Evolutionary conservation across 257 asterid species (phyloP), one percentile per base, ranked within the genome.

Genomic region (Cynanchum wilfordii): DNA sequence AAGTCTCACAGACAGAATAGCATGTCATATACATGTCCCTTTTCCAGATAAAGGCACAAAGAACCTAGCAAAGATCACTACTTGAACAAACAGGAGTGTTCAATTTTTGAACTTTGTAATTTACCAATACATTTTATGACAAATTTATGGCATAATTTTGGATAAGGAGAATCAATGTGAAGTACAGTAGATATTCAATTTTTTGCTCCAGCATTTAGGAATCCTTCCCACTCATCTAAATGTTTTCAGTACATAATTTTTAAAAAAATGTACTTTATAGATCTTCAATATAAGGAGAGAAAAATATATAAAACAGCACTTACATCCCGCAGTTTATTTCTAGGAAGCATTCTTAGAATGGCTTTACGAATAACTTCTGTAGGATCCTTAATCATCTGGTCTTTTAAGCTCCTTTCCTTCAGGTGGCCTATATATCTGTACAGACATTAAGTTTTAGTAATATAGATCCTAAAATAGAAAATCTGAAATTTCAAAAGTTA

Each of bases 361-460:
- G 99, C 99, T 85, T 94, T 94, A 52, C 97, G 96, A 51, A 94
- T 94, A 66, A 94, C 99, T 85, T 91, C 99, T 13, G 99, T 89
- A 40, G 99, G 99, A 83, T 94, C 99, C 86, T 84, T 91, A 27
- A 89, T 95, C 97, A 94, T 87, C 90, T 91, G 99, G 81, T 94
- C 99, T 81, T 91, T 94, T 84, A 93, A 86, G 79, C 85, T 93
- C 88, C 97, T 88, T 78, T 94, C 95, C 89, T 94, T 94, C 24
- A 94, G 93, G 84, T 94, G 89, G 79, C 99, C 99, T 49, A 94
- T 56, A 69, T 94, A 94, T 81, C 97, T 94, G 69, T 70, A 30
- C 27, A 36, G 55, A 77, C 42, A 25, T 50, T 62, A 40, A 68
- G 27, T 29, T 64, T 65, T 52, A 42, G 10, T 19, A 7, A 49